Evolutionary conservation across 805 yeast genomes (phyloP).

Genomic region (Pichia cabralensis): DNA sequence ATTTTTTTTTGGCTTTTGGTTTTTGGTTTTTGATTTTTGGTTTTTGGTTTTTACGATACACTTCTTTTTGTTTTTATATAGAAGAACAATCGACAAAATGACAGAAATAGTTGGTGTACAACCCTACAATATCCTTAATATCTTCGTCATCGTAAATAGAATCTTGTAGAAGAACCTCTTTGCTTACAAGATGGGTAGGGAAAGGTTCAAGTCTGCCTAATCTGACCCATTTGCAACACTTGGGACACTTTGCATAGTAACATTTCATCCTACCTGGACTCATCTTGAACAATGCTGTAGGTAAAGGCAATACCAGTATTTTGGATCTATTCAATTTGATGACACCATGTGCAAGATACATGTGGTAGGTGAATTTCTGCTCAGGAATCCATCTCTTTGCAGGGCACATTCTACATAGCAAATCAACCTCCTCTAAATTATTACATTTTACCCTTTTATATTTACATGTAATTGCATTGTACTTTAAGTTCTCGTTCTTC

Average conservation of each 20-base stretch:
- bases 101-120: constrained; percentile 17
- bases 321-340: constrained; percentile 1
- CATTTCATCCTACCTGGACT: constrained; percentile 12
- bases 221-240: constrained; percentile 16
- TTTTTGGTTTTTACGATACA: too few species aligned
- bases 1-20: too few species aligned
- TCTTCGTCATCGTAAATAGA: too few species aligned
- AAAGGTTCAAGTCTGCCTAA: constrained; percentile 10
- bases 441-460: constrained; percentile 6
- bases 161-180: background rate
- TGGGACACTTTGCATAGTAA: constrained; percentile 17
- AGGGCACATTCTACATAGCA: constrained; percentile 17
- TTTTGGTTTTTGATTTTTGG: too few species aligned
- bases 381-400: constrained; percentile 15
- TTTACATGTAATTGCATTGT: constrained; percentile 9
- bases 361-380: constrained; percentile 11
- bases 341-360: constrained; percentile 20
- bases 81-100: constrained; percentile 15
- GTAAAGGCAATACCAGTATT: constrained; percentile 13
- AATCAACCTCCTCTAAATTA: background rate
- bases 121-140: constrained; percentile 8
- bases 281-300: constrained; percentile 11
- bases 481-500: constrained; percentile 2
- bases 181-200: background rate
- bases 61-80: too few species aligned